Evolutionary conservation across 768 basidiomycete genomes (phyloP).

Genomic region (Favolaschia claudopus): DNA sequence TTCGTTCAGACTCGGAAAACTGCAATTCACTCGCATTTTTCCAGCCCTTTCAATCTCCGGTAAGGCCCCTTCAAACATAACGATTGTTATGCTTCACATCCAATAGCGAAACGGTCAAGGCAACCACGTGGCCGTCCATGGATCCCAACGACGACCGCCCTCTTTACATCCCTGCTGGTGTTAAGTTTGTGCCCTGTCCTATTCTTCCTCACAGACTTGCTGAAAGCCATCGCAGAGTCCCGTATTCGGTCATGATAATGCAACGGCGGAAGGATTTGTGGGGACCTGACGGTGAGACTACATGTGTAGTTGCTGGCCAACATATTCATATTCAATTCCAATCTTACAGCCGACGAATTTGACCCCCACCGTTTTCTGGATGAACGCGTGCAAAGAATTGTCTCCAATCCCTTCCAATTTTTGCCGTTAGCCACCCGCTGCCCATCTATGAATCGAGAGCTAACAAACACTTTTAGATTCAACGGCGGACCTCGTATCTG

Average conservation of each 20-base stretch:
- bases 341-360: constrained; percentile 55
- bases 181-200: constrained; percentile 31
- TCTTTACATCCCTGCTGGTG: constrained; percentile 42
- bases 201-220: background rate
- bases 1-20: no score
- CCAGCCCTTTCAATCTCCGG: constrained; percentile 27
- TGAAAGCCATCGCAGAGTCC: constrained; percentile 20
- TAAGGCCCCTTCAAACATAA: background rate
- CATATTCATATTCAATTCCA: constrained; percentile 54
- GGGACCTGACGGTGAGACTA: constrained; percentile 54
- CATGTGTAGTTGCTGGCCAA: no score
- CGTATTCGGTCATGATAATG: constrained; percentile 41
- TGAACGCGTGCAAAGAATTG: constrained; percentile 46
- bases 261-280: constrained; percentile 53
- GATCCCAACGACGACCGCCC: constrained; percentile 37
- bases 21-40: no score
- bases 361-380: constrained; percentile 63
- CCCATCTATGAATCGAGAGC: no score
- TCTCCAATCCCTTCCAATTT: constrained; percentile 57
- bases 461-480: constrained; percentile 1
- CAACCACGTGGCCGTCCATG: constrained; percentile 37
- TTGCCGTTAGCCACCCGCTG: constrained; percentile 49
- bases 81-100: background rate
- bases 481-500: constrained; percentile 49
- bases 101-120: constrained; percentile 31